phyloP scores from a whole-genome alignment of 1,284 basidiomycete species.

The Puccinia triticina region DNA sequence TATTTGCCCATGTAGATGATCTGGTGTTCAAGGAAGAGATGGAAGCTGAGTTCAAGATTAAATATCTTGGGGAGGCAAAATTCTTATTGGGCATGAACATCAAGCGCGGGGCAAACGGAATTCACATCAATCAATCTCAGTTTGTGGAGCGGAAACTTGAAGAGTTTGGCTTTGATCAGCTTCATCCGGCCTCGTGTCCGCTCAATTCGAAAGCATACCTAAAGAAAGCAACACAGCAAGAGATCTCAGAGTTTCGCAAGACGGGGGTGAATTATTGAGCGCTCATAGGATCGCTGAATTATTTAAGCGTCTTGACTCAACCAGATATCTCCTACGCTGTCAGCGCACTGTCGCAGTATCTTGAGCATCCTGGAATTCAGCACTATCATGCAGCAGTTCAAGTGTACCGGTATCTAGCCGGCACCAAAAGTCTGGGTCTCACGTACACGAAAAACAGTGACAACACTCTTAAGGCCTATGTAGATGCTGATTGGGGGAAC shows the following conservation, averaged over 20 bases:
- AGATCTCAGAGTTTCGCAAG: neutral
- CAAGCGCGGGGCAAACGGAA: neutral
- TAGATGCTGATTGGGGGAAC: constrained; percentile 53
- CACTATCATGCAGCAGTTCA: too few species aligned
- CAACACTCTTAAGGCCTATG: neutral
- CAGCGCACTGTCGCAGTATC: neutral
- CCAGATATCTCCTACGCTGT: constrained; percentile 14
- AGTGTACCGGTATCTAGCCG: neutral
- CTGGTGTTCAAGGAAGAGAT: too few species aligned
- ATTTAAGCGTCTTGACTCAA: neutral
- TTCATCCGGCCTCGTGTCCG: neutral
- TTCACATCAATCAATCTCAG: neutral
- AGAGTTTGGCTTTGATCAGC: neutral
- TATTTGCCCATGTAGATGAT: constrained; percentile 15
- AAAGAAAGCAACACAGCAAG: neutral
- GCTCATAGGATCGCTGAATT: neutral
- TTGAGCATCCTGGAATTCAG: neutral
- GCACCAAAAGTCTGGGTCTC: neutral
- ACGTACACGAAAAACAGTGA: neutral
- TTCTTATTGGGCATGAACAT: too few species aligned
- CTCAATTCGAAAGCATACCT: neutral
- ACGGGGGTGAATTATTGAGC: too few species aligned
- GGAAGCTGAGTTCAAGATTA: too few species aligned
- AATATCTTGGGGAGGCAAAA: too few species aligned
- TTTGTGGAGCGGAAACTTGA: neutral